These are phyloP conservation scores for Trichoderma sp. DNA, from an alignment of 2,329 filamentous ascomycete genomes.

Conservation along the genomic window DNA sequence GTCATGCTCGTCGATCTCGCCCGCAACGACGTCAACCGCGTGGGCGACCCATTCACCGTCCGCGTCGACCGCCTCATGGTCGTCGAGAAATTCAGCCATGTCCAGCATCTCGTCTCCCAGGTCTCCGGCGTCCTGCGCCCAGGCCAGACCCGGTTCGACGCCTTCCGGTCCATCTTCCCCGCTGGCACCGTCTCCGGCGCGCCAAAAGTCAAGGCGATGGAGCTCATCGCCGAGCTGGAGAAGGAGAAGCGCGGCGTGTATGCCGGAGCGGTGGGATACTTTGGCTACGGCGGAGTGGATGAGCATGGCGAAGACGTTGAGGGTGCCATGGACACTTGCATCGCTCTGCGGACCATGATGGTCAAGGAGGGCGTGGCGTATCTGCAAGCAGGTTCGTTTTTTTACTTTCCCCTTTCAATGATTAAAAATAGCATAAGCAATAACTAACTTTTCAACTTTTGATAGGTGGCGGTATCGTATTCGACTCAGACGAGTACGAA, in stretches of 20 bases:
- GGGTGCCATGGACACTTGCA: constrained; percentile 88
- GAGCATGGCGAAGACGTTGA: constrained; percentile 62
- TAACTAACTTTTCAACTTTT: background rate
- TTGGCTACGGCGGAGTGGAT: constrained; percentile 77
- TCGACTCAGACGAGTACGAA: constrained; percentile 88
- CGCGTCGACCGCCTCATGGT: constrained; percentile 93
- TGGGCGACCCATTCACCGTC: constrained; percentile 86
- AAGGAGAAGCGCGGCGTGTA: constrained; percentile 93
- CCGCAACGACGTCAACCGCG: constrained; percentile 93
- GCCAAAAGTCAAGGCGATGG: constrained; percentile 95
- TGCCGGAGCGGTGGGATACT: constrained; percentile 94
- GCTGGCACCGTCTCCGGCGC: constrained; percentile 94
- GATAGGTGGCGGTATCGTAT: constrained; percentile 81
- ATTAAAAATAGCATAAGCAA: background rate
- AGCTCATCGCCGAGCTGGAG: constrained; percentile 92
- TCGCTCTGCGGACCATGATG: constrained; percentile 85
- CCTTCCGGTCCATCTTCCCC: constrained; percentile 94
- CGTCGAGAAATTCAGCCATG: constrained; percentile 91
- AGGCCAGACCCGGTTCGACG: constrained; percentile 87
- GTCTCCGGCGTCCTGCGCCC: constrained; percentile 85
- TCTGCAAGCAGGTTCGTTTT: constrained; percentile 65
- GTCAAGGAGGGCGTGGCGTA: constrained; percentile 89
- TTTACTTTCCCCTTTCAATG: background rate
- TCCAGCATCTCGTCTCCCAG: constrained; percentile 95
- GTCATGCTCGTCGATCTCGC: constrained; percentile 86